These are phyloP conservation scores for Alternaria incomplexa DNA, from an alignment of 2,329 filamentous ascomycete species.

Conservation along the genomic window DNA sequence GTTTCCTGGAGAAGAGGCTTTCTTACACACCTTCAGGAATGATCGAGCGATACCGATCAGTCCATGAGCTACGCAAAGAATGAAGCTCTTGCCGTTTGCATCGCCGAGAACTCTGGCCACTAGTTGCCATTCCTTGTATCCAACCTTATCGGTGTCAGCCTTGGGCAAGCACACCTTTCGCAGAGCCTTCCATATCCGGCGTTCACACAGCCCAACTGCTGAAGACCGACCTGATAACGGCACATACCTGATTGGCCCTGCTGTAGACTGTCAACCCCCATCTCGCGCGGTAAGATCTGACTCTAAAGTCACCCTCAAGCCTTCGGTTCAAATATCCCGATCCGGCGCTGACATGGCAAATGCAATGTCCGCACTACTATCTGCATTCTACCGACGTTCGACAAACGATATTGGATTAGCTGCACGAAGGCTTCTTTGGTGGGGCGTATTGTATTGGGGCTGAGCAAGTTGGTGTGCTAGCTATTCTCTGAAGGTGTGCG, in stretches of 20 bases:
- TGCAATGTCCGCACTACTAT: accelerated
- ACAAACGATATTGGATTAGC: neutral
- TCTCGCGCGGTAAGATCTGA: neutral
- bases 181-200: neutral
- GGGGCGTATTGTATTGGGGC: neutral
- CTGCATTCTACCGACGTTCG: neutral
- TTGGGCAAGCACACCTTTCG: neutral
- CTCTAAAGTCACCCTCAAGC: neutral
- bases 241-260: neutral
- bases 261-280: neutral
- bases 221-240: neutral
- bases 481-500: neutral
- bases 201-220: neutral
- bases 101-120: neutral
- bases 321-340: neutral
- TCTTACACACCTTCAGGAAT: neutral
- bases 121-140: neutral
- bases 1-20: neutral
- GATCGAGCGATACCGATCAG: accelerated
- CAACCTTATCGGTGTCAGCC: neutral
- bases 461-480: neutral
- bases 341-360: neutral
- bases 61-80: neutral
- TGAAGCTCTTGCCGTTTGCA: neutral
- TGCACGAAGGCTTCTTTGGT: neutral